Base-by-base conservation (phyloP, 2,329 filamentous ascomycete genomes). In the Colletotrichum sidae region DNA sequence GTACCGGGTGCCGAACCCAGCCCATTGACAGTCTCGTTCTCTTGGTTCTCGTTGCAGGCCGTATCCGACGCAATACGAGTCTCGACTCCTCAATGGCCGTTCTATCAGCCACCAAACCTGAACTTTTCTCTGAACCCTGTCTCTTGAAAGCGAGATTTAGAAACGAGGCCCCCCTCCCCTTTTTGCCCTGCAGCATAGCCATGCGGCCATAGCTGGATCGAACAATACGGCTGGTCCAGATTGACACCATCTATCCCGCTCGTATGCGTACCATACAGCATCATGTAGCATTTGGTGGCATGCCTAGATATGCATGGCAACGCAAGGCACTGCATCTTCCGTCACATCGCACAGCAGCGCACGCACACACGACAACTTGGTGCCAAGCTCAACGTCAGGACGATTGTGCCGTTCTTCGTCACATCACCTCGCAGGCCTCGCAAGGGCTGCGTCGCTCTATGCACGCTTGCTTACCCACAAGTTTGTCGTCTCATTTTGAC, bases 251-350 rank as follows among this genome's bases (percentile, higher is more conserved):
- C 50, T 37, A 53, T 42, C 35, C n/a, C 5, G 44, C 62, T 65
- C 57, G 62, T 65, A 65, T 61, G 55, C 55, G 54, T 49, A 25
- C 9, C 54, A n/a, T 41, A 55, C 45, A 17, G 17, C 17, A 17
- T 17, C 17, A 17, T 17, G 4, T 17, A 8, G 17, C 45, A 10
- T 44, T n/a, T 15, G 5, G 7, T 17, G 45, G 35, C 53, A 46
- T 17, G 41, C 17, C 12, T 15, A 25, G 37, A 37, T 39, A 51
- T 61, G 51, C 51, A 55, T 45, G 15, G 50, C 56, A 49, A 44
- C 25, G 37, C 37, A 25, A 15, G 33, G 37, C 50, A 46, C 54
- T 50, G n/a, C 46, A 50, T 58, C 55, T 41, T 58, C 25, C 45
- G 17, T 57, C 45, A 49, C 45, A 17, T 9, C 15, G 45, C 17